Conservation (phyloP, 2,329 filamentous ascomycete genomes). For the Verticillium tricorpus region DNA sequence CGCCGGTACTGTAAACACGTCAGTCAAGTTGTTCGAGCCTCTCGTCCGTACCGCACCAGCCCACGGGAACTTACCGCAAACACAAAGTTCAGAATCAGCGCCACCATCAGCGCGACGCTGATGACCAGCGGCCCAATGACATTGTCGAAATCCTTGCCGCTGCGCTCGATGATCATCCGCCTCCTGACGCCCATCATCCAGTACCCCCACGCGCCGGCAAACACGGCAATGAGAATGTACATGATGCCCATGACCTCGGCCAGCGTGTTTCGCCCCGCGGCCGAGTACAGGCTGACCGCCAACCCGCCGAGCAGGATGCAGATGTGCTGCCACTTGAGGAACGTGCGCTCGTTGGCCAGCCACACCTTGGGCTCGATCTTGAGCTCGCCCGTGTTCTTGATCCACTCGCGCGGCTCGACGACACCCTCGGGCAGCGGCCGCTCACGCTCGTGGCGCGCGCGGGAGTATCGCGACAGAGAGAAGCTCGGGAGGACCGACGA, state of each 20-base stretch:
- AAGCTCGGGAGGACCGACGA: conserved; percentile 77
- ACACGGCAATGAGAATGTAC: conserved; percentile 77
- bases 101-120: conserved; percentile 71
- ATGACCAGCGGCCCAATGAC: conserved; percentile 79
- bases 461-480: conserved; percentile 73
- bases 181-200: conserved; percentile 72
- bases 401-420: conserved; percentile 77
- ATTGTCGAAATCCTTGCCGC: conserved; percentile 91
- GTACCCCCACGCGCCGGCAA: conserved; percentile 85
- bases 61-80: conserved; percentile 61
- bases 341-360: conserved; percentile 97
- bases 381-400: conserved; percentile 90
- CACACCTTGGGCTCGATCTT: conserved; percentile 97
- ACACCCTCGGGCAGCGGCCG: conserved; percentile 76
- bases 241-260: conserved; percentile 75
- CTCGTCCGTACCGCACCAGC: neutral
- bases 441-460: conserved; percentile 45
- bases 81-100: conserved; percentile 80
- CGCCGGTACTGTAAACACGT: neutral
- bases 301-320: conserved; percentile 80
- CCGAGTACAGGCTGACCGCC: conserved; percentile 82
- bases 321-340: conserved; percentile 98
- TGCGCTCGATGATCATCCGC: conserved; percentile 76
- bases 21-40: neutral
- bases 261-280: conserved; percentile 73